Evolutionary conservation across 1,139 yeast species (phyloP), one percentile per base, ranked within the genome.

Genomic region (Zhuliangozyma blackwelliae): DNA sequence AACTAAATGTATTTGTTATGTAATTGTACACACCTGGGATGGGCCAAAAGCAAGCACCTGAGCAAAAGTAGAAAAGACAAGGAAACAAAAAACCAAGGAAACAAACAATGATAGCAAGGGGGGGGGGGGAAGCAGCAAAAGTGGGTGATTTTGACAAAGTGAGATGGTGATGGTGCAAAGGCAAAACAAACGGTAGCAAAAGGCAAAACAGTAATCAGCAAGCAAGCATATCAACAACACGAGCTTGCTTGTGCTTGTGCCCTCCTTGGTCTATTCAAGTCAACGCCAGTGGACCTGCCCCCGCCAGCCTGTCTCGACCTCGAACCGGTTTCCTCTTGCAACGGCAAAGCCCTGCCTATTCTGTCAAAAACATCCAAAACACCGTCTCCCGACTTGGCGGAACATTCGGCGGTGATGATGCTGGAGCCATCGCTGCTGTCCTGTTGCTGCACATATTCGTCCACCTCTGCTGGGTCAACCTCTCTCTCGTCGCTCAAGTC

Each of bases 401-500:
- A 69, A 48, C 76, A 70, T 49, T 69, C 74, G 10, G 64, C 51
- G n/a, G 58, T 51, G 32, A 68, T 53, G 6, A 57, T 51, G 11
- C 38, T 30, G 13, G 31, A 34, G 21, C 55, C 53, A 37, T 50
- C 54, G 29, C 55, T 59, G 28, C 54, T 57, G 39, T 58, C 55
- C 27, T 64, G 51, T 38, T 54, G 55, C 26, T 52, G 52, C 22
- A 68, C 55, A 40, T 68, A 70, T 32, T 61, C 63, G 32, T 48
- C 54, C 1, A 69, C 68, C 38, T 65, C 72, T 10, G 49, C 46
- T 42, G 55, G 59, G 3, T 59, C 61, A 2, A 69, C 72, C 69
- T 59, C 94, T 68, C 59, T 68, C 21, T 64, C 68, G 1, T 63
- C 74, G 9, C 59, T 65, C 47, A 90, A 63, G 68, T 92, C 97